A percentile compares a stretch with the other conserved stretches of the same genome.
Evolutionary conservation across 2,329 filamentous ascomycete genomes (phyloP).

Genomic region (Hypoxylon sp.): DNA sequence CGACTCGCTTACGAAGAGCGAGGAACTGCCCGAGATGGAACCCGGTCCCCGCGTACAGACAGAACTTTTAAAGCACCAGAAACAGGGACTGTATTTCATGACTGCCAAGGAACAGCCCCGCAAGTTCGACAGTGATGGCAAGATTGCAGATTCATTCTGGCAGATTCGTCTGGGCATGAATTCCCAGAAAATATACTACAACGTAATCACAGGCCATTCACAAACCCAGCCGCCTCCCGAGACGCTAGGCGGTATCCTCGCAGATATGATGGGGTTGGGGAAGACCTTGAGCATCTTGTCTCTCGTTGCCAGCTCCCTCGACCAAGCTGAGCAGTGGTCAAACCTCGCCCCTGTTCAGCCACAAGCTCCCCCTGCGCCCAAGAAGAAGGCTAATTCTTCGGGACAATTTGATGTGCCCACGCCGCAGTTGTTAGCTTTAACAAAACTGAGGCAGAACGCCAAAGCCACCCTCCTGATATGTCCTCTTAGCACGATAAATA

Average conservation of each 20-base stretch:
- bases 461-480: slow-evolving; percentile 88
- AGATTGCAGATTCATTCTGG: slow-evolving; percentile 81
- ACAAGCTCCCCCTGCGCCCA: slow-evolving; percentile 54
- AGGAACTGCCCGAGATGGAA: slow-evolving; percentile 81
- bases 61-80: slow-evolving; percentile 84
- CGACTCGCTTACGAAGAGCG: slow-evolving; percentile 80
- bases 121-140: slow-evolving; percentile 67
- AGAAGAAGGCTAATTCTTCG: slow-evolving; percentile 54
- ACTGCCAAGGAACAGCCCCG: slow-evolving; percentile 77
- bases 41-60: slow-evolving; percentile 72
- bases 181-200: slow-evolving; percentile 75
- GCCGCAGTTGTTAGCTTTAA: slow-evolving; percentile 62
- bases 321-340: slow-evolving; percentile 73
- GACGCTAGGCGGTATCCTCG: slow-evolving; percentile 79
- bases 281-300: slow-evolving; percentile 90
- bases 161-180: slow-evolving; percentile 65
- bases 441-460: slow-evolving; percentile 72
- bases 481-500: slow-evolving; percentile 89
- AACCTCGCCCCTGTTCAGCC: slow-evolving; percentile 64
- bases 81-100: slow-evolving; percentile 91
- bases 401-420: slow-evolving; percentile 56
- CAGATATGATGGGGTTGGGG: slow-evolving; percentile 90
- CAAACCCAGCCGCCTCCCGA: slow-evolving; percentile 72
- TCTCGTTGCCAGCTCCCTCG: slow-evolving; percentile 75
- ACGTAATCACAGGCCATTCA: slow-evolving; percentile 84